Base-by-base conservation (phyloP, 306 rosid genomes). In the Lathyrus oleraceus region DNA sequence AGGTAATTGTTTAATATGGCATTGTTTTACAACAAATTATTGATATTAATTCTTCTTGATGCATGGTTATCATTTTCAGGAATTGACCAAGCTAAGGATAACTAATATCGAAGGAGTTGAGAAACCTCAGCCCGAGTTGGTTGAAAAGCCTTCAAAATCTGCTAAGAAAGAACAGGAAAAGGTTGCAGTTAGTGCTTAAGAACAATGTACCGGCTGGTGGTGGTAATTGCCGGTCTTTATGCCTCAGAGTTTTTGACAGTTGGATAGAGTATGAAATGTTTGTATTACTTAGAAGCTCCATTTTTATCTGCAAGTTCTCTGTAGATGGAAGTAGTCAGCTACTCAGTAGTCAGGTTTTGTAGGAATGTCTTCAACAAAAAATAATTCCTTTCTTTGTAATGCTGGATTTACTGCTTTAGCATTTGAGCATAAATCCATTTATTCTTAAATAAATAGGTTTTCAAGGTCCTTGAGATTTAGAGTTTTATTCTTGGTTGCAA, bases 61-160 rank as follows among this genome's bases (percentile, higher is more conserved):
- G 30, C 52, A n/a, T 80, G 61, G 8, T 77, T 60, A 69, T 47
- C 27, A 69, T 63, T 72, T 80, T 21, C 82, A 90, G 98, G 98
- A 94, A 69, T 73, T 94, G 79, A 90, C 96, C 7, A 90, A 94
- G 87, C 72, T 94, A 80, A 94, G 99, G 91, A 87, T 94, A 79
- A 79, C 81, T 75, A 87, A 94, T 72, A 86, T 91, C 63, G 86
- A 91, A 86, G 99, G 99, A 78, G 82, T 94, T 69, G 87, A 84
- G 82, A 88, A 86, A 78, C 95, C 88, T 28, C 73, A 68, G 28
- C 72, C 38, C 11, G 70, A 15, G 17, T 63, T 64, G 44, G 13
- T 60, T 8, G 86, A 47, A 65, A 87, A 83, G 73, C 85, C 95
- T 81, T 17, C 87, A 64, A 87, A 85, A 75, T 74, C 81, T 70